Evolutionary conservation across 2,329 filamentous ascomycete genomes (phyloP), one percentile per base, ranked within the genome.

Genomic region (Cordyceps javanica): DNA sequence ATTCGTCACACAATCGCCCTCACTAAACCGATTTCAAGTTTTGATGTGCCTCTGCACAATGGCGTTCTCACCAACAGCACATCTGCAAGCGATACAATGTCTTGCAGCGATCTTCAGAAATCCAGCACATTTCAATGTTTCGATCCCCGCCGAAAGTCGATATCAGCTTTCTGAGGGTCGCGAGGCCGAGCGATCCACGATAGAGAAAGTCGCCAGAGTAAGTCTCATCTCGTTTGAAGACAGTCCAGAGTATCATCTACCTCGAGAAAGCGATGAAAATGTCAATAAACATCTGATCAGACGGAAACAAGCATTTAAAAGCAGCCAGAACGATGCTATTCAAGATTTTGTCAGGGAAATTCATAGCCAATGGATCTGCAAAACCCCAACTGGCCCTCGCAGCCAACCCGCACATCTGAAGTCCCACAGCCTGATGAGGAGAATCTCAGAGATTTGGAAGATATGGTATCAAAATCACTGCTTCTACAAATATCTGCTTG

Each of bases 41-140:
- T 42, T 57, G 45, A 11, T 57, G 25, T 50, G 36, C 16, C 54
- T 57, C 21, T 34, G 34, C 13, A 50, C 54, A 19, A 42, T 50
- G 36, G 54, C 3, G 5, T 44, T 14, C 23, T 48, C 45, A 13
- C 19, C n/a, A 25, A 32, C n/a, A 11, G 26, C 25, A 26, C 8
- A 14, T 10, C 19, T 57, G 2, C 45, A 34, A 14, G 3, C 10
- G 6, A 3, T 57, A 13, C 54, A 57, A 13, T 21, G n/a, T 21
- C 26, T 57, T 21, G 54, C 45, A 10, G 36, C 45, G 6, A 42
- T 57, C 6, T 42, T 26, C 13, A 42, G 16, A 8, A n/a, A 19
- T 5, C 41, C 32, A 7, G 21, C n/a, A 11, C n/a, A 3, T 49
- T 42, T 34, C 44, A 13, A 30, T 5, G 25, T 56, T 5, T 2